Conservation (phyloP, 2,329 filamentous ascomycete species). For the Sporothrix sp. region DNA sequence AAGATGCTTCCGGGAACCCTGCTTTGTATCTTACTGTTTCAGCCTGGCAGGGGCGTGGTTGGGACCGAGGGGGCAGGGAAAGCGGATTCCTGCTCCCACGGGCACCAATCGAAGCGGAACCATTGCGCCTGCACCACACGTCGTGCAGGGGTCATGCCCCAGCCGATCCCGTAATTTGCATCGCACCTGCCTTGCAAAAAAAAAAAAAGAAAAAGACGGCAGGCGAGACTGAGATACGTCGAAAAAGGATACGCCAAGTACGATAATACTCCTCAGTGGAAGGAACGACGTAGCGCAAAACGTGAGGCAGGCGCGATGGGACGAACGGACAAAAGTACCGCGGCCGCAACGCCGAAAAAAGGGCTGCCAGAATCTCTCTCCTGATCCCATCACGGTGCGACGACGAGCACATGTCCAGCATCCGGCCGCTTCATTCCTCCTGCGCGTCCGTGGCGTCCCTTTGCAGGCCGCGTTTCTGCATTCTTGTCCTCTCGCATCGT, state of each 20-base stretch:
- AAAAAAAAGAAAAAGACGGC: not conserved
- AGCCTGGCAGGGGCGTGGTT: too few relatives aligned
- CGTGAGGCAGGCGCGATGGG: not conserved
- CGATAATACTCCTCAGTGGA: not conserved
- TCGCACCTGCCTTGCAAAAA: not conserved
- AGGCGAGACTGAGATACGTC: too few relatives aligned
- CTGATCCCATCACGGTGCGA: too few relatives aligned
- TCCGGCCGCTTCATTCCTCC: not conserved
- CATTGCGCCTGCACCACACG: not conserved
- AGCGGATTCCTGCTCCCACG: too few relatives aligned
- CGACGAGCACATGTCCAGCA: too few relatives aligned
- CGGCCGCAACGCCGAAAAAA: constrained; percentile 7
- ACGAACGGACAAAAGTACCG: not conserved
- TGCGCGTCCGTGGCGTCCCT: too few relatives aligned
- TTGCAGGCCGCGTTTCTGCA: too few relatives aligned
- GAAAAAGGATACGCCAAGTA: too few relatives aligned
- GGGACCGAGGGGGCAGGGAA: too few relatives aligned
- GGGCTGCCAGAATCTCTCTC: not conserved
- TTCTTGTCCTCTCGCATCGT: not conserved
- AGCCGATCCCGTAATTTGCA: constrained; percentile 13
- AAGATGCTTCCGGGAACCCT: too few relatives aligned
- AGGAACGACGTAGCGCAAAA: not conserved
- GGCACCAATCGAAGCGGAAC: not conserved
- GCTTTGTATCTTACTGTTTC: too few relatives aligned
- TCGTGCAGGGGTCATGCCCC: constrained; percentile 1